phyloP scores from a whole-genome alignment of 163 green algal genomes.

The Chlamydomonas reinhardtii region DNA sequence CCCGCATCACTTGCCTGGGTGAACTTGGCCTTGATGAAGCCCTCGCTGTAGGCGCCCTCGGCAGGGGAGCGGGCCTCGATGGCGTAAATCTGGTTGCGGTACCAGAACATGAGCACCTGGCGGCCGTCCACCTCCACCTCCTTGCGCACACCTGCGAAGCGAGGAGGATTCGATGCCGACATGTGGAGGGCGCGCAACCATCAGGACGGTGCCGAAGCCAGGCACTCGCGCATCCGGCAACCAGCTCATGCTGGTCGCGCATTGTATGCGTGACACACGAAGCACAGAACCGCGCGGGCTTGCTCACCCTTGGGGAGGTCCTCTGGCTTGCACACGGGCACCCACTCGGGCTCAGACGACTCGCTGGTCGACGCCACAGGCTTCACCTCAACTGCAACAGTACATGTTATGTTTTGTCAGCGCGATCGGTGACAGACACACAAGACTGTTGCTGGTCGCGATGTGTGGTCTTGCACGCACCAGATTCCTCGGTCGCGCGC shows the following conservation, averaged over 20 bases:
- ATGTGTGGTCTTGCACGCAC: slow-evolving; percentile 23
- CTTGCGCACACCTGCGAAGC: slow-evolving; percentile 81
- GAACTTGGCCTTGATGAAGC: slow-evolving; percentile 94
- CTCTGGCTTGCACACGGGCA: slow-evolving; percentile 84
- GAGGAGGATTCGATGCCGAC: neutral
- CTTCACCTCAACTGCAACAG: slow-evolving; percentile 32
- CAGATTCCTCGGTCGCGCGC: slow-evolving; percentile 40
- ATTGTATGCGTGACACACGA: too few relatives aligned
- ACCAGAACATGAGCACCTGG: slow-evolving; percentile 97
- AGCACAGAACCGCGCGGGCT: too few relatives aligned
- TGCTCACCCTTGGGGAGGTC: slow-evolving; percentile 87
- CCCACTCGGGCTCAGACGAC: slow-evolving; percentile 61
- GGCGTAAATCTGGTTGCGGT: slow-evolving; percentile 93
- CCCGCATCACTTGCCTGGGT: slow-evolving; percentile 84
- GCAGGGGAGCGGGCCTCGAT: slow-evolving; percentile 91
- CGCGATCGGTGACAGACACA: too few relatives aligned
- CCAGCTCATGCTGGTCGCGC: too few relatives aligned
- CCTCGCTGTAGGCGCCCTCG: slow-evolving; percentile 96
- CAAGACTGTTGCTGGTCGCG: neutral
- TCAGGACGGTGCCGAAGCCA: too few relatives aligned
- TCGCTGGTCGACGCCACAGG: slow-evolving; percentile 19
- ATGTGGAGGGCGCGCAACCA: too few relatives aligned
- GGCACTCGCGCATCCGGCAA: too few relatives aligned
- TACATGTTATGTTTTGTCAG: neutral
- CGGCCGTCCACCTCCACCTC: slow-evolving; percentile 86